phyloP scores from a whole-genome alignment of 1,139 yeast species.

The Protomyces gravidus region DNA sequence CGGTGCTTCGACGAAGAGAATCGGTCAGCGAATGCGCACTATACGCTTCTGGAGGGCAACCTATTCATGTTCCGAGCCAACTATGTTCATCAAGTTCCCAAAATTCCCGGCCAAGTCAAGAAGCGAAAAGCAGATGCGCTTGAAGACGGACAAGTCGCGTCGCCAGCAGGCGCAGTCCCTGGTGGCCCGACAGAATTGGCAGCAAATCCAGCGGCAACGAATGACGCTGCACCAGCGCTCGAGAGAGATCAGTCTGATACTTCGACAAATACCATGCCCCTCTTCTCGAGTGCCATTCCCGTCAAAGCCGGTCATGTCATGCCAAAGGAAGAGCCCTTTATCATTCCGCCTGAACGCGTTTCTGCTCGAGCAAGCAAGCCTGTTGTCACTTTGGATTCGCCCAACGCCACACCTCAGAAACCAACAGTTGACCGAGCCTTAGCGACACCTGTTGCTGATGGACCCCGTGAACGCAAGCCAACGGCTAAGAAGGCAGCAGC shows the following conservation, averaged over 20 bases:
- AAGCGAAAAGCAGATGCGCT: constrained; percentile 16
- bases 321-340: constrained; percentile 3
- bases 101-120: constrained; percentile 2
- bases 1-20: constrained; percentile 29
- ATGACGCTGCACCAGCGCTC: too few species aligned
- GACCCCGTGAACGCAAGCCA: constrained; percentile 18
- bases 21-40: constrained; percentile 29
- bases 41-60: constrained; percentile 29
- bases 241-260: background rate
- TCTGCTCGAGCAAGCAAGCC: background rate
- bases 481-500: constrained; percentile 15
- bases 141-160: background rate
- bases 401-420: constrained; percentile 10
- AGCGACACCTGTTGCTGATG: constrained; percentile 4
- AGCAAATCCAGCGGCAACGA: background rate
- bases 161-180: background rate
- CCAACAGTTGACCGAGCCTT: constrained; percentile 2
- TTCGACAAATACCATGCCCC: background rate
- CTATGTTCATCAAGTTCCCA: constrained; percentile 7
- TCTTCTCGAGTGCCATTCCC: background rate
- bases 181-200: background rate
- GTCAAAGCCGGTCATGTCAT: background rate
- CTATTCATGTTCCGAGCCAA: constrained; percentile 29
- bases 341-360: background rate
- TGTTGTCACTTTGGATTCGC: background rate